phyloP scores from a whole-genome alignment of 2,329 filamentous ascomycete genomes.

The Penicillium sp. region DNA sequence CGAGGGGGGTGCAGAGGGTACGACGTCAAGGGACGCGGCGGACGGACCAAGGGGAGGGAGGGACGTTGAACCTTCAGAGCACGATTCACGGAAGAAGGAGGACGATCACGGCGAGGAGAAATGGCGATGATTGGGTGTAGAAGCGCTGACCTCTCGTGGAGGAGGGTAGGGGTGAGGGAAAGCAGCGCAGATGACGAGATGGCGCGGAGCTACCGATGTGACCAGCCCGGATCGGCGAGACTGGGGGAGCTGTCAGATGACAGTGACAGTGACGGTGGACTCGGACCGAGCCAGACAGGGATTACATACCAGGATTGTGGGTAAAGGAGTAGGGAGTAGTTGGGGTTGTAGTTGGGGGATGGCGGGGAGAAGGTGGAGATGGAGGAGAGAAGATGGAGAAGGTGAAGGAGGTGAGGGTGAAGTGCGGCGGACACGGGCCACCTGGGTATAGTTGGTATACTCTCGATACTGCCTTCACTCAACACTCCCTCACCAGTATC shows the following conservation, averaged over 20 bases:
- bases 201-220: slow-evolving; percentile 30
- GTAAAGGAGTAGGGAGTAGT: neutral
- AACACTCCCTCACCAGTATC: neutral
- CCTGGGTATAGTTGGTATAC: too few relatives aligned
- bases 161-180: slow-evolving; percentile 17
- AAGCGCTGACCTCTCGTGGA: slow-evolving; percentile 26
- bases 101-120: slow-evolving; percentile 13
- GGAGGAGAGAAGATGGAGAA: slow-evolving; percentile 2
- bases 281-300: slow-evolving; percentile 15
- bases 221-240: slow-evolving; percentile 27
- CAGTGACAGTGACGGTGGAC: slow-evolving; percentile 23
- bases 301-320: slow-evolving; percentile 5
- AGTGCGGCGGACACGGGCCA: neutral
- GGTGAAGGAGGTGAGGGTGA: neutral
- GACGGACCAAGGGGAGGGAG: slow-evolving; percentile 18
- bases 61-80: slow-evolving; percentile 23
- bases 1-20: slow-evolving; percentile 7
- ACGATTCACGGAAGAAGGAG: slow-evolving; percentile 16
- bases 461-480: neutral
- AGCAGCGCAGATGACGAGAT: slow-evolving; percentile 27
- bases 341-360: neutral
- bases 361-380: slow-evolving; percentile 1
- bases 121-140: slow-evolving; percentile 25
- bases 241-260: slow-evolving; percentile 28
- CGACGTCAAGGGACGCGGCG: slow-evolving; percentile 18